These are phyloP conservation scores for Colletotrichum liaoningense DNA, from an alignment of 2,329 filamentous ascomycete species.

Conservation along the genomic window DNA sequence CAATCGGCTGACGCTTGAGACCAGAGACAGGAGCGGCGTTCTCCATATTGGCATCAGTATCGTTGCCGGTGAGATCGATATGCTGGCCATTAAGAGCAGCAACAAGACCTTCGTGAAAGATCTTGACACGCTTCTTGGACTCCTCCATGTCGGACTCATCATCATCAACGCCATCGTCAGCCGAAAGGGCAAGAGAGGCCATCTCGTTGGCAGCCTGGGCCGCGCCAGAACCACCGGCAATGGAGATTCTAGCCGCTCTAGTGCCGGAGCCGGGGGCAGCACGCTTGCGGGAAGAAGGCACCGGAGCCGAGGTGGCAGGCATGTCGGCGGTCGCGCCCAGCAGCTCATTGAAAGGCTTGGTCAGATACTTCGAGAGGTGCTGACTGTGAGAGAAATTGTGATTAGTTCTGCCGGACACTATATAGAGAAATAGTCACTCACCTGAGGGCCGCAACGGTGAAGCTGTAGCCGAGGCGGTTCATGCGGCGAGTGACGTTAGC, in stretches of 20 bases:
- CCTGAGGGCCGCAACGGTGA: not conserved
- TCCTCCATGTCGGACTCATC: not conserved
- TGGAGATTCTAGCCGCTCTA: not conserved
- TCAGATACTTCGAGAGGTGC: not conserved
- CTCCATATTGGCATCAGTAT: slow-evolving; percentile 6
- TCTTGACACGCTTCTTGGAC: slow-evolving; percentile 21
- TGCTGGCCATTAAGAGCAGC: slow-evolving; percentile 6
- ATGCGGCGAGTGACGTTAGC: not conserved
- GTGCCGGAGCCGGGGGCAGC: not conserved
- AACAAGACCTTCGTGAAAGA: not conserved
- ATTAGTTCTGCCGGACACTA: not conserved
- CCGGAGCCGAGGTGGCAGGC: not conserved
- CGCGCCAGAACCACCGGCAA: not conserved
- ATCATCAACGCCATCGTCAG: slow-evolving; percentile 17
- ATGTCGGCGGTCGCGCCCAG: not conserved
- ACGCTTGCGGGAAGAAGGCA: slow-evolving; percentile 13
- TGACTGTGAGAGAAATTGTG: not conserved
- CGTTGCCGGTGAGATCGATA: slow-evolving; percentile 20
- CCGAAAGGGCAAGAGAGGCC: not conserved
- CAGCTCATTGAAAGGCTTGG: not conserved
- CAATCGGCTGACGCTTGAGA: not conserved
- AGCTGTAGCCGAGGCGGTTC: not conserved
- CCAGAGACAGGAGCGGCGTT: not conserved
- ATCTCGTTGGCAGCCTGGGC: slow-evolving; percentile 19
- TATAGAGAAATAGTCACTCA: not conserved